phyloP scores from a whole-genome alignment of 2,329 filamentous ascomycete species.

The Cordyceps sp. region DNA sequence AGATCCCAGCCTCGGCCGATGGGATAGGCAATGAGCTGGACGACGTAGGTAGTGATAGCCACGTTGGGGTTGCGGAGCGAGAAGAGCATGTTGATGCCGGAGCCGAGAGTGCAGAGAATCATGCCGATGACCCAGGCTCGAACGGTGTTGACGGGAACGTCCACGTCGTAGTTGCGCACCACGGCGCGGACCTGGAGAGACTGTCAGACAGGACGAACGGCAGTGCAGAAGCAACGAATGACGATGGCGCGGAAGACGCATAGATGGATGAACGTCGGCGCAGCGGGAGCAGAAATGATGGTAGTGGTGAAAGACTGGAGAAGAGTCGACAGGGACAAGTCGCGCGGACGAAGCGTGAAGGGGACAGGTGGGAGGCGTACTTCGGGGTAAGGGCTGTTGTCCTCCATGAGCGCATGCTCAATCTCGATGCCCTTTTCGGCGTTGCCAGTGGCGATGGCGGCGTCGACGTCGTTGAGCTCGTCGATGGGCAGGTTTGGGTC shows the following conservation, averaged over 20 bases:
- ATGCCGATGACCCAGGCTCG: conserved; percentile 48
- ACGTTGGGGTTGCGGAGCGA: conserved; percentile 42
- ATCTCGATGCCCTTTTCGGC: conserved; percentile 38
- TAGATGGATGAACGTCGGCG: no score
- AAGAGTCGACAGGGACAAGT: no score
- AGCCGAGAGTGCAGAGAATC: conserved; percentile 44
- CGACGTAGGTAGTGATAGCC: conserved; percentile 41
- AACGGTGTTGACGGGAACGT: conserved; percentile 46
- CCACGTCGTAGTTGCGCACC: conserved; percentile 47
- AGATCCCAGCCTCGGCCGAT: conserved; percentile 37
- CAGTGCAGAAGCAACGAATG: no score
- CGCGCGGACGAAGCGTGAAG: not conserved
- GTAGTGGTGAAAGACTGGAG: no score
- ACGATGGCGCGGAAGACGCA: no score
- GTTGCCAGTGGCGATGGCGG: conserved; percentile 35
- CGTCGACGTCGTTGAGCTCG: conserved; percentile 42
- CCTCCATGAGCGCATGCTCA: conserved; percentile 40
- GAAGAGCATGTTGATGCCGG: conserved; percentile 44
- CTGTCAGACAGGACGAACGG: no score
- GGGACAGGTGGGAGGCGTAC: conserved; percentile 17
- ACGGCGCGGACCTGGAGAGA: conserved; percentile 39
- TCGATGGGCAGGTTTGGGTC: conserved; percentile 51
- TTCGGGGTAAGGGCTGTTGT: conserved; percentile 52
- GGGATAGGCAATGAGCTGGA: conserved; percentile 46
- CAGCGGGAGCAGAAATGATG: no score